Evolutionary conservation across 2,329 filamentous ascomycete genomes (phyloP).

Genomic region (Neopestalotiopsis sp.): DNA sequence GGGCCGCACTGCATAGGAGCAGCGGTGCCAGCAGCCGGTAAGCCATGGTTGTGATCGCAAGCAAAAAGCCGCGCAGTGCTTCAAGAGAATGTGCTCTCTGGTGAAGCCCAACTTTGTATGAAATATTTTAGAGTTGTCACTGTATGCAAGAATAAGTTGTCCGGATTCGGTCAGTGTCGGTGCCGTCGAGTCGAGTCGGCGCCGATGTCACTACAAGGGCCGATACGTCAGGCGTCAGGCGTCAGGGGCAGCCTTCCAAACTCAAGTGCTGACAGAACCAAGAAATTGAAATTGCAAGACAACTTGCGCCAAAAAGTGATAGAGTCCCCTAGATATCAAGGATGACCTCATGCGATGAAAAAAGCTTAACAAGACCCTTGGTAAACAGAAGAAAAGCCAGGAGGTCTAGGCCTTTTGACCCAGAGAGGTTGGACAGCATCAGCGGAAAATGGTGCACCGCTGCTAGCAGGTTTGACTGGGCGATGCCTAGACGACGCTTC

Average conservation of each 20-base stretch:
- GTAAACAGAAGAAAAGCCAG: neutral
- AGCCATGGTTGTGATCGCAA: constrained; percentile 23
- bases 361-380: neutral
- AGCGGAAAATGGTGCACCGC: neutral
- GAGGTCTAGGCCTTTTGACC: constrained; percentile 14
- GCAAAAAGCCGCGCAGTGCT: neutral
- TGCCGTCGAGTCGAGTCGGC: neutral
- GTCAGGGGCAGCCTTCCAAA: neutral
- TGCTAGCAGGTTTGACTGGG: neutral
- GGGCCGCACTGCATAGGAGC: constrained; percentile 28
- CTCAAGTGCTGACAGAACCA: neutral
- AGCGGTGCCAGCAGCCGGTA: constrained; percentile 29
- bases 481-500: neutral
- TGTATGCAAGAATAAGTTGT: neutral
- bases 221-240: neutral
- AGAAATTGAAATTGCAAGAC: neutral
- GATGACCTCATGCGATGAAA: constrained; percentile 11
- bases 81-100: neutral
- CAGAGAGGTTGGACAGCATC: neutral
- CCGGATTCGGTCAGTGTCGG: neutral
- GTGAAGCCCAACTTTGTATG: neutral
- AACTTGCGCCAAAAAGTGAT: constrained; percentile 1
- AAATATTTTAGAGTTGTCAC: neutral
- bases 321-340: constrained; percentile 1
- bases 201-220: neutral